phyloP scores from a whole-genome alignment of 2,329 filamentous ascomycete species.

The Phialemonium atrogriseum region DNA sequence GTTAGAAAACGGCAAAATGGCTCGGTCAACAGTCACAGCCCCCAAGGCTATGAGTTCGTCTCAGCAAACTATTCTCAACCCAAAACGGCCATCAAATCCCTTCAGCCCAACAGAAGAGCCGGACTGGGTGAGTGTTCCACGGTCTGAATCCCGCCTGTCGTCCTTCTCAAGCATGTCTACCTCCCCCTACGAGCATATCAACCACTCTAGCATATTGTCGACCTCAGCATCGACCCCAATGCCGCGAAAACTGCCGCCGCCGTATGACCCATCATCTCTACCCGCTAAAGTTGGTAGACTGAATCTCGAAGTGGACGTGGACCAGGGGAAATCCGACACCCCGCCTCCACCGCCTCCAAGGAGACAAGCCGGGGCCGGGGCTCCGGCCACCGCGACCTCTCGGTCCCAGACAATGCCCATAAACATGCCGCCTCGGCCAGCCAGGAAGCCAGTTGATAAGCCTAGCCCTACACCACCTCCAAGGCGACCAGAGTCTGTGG shows the following conservation, averaged over 20 bases:
- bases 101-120: constrained; percentile 66
- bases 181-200: constrained; percentile 51
- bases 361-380: constrained; percentile 24
- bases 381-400: constrained; percentile 3
- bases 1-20: constrained; percentile 63
- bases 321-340: constrained; percentile 10
- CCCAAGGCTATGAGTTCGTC: constrained; percentile 41
- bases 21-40: constrained; percentile 61
- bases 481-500: constrained; percentile 23
- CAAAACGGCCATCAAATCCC: constrained; percentile 69
- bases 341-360: constrained; percentile 29
- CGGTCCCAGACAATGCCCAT: constrained; percentile 4
- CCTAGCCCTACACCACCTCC: constrained; percentile 16
- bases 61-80: constrained; percentile 59
- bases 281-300: constrained; percentile 37
- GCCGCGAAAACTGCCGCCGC: constrained; percentile 42
- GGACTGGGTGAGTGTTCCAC: constrained; percentile 70
- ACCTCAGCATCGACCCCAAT: constrained; percentile 35
- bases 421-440: constrained; percentile 4
- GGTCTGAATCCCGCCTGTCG: constrained; percentile 43
- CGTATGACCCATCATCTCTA: constrained; percentile 37
- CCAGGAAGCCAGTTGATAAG: constrained; percentile 14
- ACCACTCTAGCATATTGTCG: constrained; percentile 37
- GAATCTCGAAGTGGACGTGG: constrained; percentile 32
- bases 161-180: constrained; percentile 49